Base-by-base conservation (phyloP, 768 basidiomycete species). In the Auricularia auricula-judae region DNA sequence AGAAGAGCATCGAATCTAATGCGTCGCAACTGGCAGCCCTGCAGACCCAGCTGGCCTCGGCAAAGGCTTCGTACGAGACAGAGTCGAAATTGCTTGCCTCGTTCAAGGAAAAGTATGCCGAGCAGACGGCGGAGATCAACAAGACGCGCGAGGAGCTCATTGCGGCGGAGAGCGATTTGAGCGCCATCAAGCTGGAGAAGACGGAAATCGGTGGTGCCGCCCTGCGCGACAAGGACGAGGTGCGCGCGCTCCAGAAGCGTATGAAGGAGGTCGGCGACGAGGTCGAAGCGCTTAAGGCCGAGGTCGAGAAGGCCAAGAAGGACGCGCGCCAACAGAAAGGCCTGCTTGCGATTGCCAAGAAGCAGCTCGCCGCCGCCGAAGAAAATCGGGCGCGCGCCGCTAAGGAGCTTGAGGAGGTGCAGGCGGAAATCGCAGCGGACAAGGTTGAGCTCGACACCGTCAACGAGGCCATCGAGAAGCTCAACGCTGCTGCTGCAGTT, bases 261-360 rank as follows among this genome's bases (percentile, higher is more conserved):
- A 91, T 98, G 89, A 80, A 84, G 12, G 92, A 93, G 70, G 83
- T 85, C 16, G 84, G 86, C 7, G 82, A 86, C 66, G 85, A 93
- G 74, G 86, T 86, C 42, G 84, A 89, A 58, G 71, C 77, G 11
- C 73, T 87, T 62, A 94, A 89, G 73, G 78, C 76, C 11, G 86
- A 91, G 66, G 77, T 93, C 23, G 97, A 98, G 74, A 94, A 90
- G 77, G 74, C 83, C 47, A 94, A 86, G 79, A 98, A 91, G 76
- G 95, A 98, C 62, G 93, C 91, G 1, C 89, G 96, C 73, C 93
- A 97, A 72, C 95, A 98, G 78, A 98, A 93, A 73, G 97, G 97
- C 10, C 80, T 96, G 67, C 81, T 96, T 29, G 94, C 94, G 3
- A 96, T 98, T 72, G 91, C 92, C 4, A 88, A 88, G 78, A 98